Conservation (phyloP, 2,329 filamentous ascomycete genomes). For the Ceratocystis lukuohia region DNA sequence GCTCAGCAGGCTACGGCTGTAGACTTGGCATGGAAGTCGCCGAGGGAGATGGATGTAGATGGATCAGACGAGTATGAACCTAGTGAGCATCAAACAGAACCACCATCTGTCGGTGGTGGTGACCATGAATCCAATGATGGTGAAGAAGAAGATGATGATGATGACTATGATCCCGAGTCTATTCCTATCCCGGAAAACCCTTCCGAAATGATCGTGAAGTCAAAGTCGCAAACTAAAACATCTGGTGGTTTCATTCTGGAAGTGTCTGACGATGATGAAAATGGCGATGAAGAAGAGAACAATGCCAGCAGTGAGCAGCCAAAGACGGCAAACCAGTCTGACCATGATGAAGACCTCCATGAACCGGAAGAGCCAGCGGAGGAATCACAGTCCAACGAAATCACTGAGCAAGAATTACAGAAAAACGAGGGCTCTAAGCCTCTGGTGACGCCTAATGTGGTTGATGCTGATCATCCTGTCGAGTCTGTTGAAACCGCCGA, state of each 20-base stretch:
- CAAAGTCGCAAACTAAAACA: constrained; percentile 41
- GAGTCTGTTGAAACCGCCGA: background rate
- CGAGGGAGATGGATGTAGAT: constrained; percentile 16
- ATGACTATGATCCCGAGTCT: constrained; percentile 46
- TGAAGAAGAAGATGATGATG: constrained; percentile 34
- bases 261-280: constrained; percentile 46
- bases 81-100: constrained; percentile 18
- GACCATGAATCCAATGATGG: constrained; percentile 16
- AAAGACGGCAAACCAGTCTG: background rate
- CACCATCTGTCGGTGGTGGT: constrained; percentile 16
- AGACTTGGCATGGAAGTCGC: constrained; percentile 9
- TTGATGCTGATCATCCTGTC: constrained; percentile 1
- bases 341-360: constrained; percentile 7
- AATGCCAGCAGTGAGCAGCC: background rate
- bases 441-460: background rate
- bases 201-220: constrained; percentile 24
- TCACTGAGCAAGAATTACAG: background rate
- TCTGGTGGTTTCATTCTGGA: constrained; percentile 47
- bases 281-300: constrained; percentile 24
- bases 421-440: too few species aligned
- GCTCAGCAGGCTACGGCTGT: constrained; percentile 6
- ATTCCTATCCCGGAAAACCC: constrained; percentile 33
- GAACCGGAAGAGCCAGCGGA: constrained; percentile 4
- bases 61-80: constrained; percentile 19
- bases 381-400: background rate